Evolutionary conservation across 345 rosid species (phyloP), one percentile per base, ranked within the genome.

Genomic region (Punica granatum): DNA sequence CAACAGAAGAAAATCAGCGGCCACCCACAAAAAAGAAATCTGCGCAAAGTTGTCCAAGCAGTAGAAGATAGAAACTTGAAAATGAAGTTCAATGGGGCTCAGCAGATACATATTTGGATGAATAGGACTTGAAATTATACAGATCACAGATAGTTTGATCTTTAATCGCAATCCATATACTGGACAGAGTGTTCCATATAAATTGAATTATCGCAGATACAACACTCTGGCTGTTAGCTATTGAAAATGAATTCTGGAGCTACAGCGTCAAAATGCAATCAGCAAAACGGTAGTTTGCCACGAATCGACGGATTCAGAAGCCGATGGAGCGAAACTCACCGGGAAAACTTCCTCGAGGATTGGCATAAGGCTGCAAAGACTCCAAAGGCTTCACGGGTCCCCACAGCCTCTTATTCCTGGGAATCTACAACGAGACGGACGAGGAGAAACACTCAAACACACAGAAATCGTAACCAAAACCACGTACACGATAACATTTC

Each of bases 291-390:
- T 3, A n/a, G n/a, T n/a, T n/a, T n/a, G n/a, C n/a, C n/a, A n/a
- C n/a, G n/a, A 26, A 59, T 35, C 26, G 7, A 34, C 1, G 37
- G 39, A 34, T 53, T 53, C 70, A 33, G 12, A 35, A 34, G 36
- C 32, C 34, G 19, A 23, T 32, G 70, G 43, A 43, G 73, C 66
- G 35, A 66, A 69, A 78, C 72, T 71, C 88, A 94, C 99, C 96
- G 68, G 84, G 88, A 80, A 84, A 85, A 76, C 58, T 80, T 69
- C 56, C 82, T 80, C 98, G 87, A 42, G 98, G 90, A 75, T 90
- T 92, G 65, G 97, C 97, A 84, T 88, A 95, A 8, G 98, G 98
- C 72, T 88, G 90, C 81, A 95, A 82, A 21, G 94, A 74, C 76
- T 73, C 83, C 67, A 95, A 75, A 6, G 90, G 70, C 79, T 81